phyloP scores from a whole-genome alignment of 2,329 filamentous ascomycete genomes.

The Penicillium decumbens region DNA sequence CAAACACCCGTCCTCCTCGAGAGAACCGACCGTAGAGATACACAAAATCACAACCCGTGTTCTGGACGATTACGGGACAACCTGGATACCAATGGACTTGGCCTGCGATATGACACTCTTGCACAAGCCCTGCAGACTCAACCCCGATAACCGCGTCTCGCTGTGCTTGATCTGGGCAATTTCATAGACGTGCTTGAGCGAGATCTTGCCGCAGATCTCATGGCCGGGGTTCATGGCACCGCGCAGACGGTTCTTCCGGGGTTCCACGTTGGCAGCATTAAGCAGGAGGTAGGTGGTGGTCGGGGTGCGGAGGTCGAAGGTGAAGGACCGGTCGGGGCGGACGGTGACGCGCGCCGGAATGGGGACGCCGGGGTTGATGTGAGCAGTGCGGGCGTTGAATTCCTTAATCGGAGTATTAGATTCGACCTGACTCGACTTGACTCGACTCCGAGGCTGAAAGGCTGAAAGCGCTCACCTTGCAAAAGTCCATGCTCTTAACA shows the following conservation, averaged over 20 bases:
- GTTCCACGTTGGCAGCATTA: constrained; percentile 70
- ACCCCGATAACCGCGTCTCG: constrained; percentile 67
- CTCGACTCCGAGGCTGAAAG: neutral
- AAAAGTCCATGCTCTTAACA: constrained; percentile 99
- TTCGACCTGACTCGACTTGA: neutral
- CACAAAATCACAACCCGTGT: neutral
- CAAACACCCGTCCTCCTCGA: neutral
- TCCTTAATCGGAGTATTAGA: constrained; percentile 50
- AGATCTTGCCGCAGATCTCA: constrained; percentile 77
- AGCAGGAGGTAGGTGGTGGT: constrained; percentile 89
- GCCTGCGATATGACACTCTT: constrained; percentile 69
- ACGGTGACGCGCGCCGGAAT: constrained; percentile 88
- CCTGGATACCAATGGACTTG: constrained; percentile 68
- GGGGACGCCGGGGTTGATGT: constrained; percentile 76
- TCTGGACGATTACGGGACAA: constrained; percentile 53
- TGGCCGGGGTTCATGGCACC: constrained; percentile 71
- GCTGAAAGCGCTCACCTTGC: constrained; percentile 63
- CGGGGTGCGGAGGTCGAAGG: constrained; percentile 88
- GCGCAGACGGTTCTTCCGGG: constrained; percentile 66
- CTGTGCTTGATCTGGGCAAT: constrained; percentile 94
- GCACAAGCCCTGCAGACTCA: constrained; percentile 67
- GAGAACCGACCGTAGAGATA: constrained; percentile 3
- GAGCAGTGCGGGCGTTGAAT: constrained; percentile 90
- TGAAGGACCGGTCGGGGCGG: constrained; percentile 86
- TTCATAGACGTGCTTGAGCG: constrained; percentile 93